Evolutionary conservation across 306 rosid species (phyloP).

Genomic region (Sesbania bispinosa): DNA sequence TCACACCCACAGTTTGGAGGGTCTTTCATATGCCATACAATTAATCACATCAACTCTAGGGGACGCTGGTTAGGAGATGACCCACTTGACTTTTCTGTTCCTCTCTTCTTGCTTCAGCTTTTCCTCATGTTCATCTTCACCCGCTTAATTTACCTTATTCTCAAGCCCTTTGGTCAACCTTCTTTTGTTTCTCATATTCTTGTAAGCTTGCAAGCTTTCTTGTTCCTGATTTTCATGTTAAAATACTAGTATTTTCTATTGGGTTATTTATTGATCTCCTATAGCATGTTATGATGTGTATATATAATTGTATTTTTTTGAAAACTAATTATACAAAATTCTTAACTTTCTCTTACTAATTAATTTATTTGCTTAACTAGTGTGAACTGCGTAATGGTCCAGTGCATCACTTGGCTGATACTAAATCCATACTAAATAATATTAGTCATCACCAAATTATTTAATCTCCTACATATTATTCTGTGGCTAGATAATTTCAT

Average conservation of each 20-base stretch:
- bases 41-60: slow-evolving; percentile 25
- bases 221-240: neutral
- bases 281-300: neutral
- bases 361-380: too few species aligned
- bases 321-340: neutral
- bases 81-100: slow-evolving; percentile 42
- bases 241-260: neutral
- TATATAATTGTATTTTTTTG: neutral
- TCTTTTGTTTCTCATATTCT: slow-evolving; percentile 54
- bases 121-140: slow-evolving; percentile 46
- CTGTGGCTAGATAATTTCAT: neutral
- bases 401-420: neutral
- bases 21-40: slow-evolving; percentile 32
- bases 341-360: too few species aligned
- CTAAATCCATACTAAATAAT: neutral
- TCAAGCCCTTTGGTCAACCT: slow-evolving; percentile 64
- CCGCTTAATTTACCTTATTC: slow-evolving; percentile 31
- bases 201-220: slow-evolving; percentile 28
- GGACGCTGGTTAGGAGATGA: slow-evolving; percentile 57
- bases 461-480: neutral
- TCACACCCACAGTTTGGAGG: neutral
- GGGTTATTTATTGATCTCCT: neutral
- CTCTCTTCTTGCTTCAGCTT: slow-evolving; percentile 52
- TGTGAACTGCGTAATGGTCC: too few species aligned
- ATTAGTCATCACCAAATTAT: neutral